Evolutionary conservation across 2,329 filamentous ascomycete species (phyloP).

Genomic region (Escovopsis sp.): DNA sequence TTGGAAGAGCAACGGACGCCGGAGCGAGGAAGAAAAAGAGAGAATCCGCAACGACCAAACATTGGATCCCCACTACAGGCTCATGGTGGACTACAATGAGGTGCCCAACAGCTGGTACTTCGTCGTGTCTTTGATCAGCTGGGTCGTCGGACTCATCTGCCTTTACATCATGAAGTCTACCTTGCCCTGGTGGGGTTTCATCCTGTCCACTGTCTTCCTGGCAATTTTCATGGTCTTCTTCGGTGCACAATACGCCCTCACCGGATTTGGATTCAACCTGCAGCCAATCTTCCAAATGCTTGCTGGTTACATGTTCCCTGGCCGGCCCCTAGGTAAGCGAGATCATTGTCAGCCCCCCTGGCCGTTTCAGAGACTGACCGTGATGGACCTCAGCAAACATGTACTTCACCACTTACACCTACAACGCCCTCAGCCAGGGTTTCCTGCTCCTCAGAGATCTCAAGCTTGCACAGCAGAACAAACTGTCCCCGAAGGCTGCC

Average conservation of each 20-base stretch:
- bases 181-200: slow-evolving; percentile 23
- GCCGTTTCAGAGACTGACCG: neutral
- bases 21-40: slow-evolving; percentile 3
- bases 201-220: slow-evolving; percentile 21
- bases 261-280: slow-evolving; percentile 16
- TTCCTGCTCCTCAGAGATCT: slow-evolving; percentile 13
- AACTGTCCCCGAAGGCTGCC: slow-evolving; percentile 7
- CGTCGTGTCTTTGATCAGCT: slow-evolving; percentile 10
- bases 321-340: slow-evolving; percentile 23
- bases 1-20: neutral
- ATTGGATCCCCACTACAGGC: slow-evolving; percentile 25
- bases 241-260: slow-evolving; percentile 21
- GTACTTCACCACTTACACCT: slow-evolving; percentile 25
- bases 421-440: slow-evolving; percentile 18
- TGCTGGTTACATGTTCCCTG: slow-evolving; percentile 29
- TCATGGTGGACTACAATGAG: slow-evolving; percentile 25
- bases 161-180: slow-evolving; percentile 17
- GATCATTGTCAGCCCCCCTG: no score
- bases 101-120: slow-evolving; percentile 28
- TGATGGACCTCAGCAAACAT: slow-evolving; percentile 13
- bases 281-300: slow-evolving; percentile 29
- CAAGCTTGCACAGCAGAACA: slow-evolving; percentile 19
- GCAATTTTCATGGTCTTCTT: slow-evolving; percentile 23
- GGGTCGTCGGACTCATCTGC: slow-evolving; percentile 21
- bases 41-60: slow-evolving; percentile 6